Percentiles rank a stretch among this genome's conserved stretches.
phyloP scores from a whole-genome alignment of 2,329 filamentous ascomycete species.

The Talaromyces rugulosus region DNA sequence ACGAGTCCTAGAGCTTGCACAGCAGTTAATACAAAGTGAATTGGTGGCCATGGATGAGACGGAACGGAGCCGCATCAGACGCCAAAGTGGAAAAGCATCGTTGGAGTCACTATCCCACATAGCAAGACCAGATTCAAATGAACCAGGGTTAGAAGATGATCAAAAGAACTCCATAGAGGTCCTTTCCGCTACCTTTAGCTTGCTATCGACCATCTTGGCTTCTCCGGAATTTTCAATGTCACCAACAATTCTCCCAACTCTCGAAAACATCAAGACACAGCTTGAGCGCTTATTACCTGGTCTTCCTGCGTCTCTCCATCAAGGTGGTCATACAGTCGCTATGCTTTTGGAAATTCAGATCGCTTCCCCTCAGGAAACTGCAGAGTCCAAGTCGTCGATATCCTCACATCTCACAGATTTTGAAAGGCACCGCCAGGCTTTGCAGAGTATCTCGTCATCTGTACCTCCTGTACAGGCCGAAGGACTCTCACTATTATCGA shows the following conservation, averaged over 20 bases:
- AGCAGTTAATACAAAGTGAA: slow-evolving; percentile 39
- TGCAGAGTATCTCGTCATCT: slow-evolving; percentile 37
- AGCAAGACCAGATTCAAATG: slow-evolving; percentile 15
- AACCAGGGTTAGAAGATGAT: slow-evolving; percentile 10
- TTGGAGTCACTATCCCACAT: slow-evolving; percentile 36
- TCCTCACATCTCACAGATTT: slow-evolving; percentile 31
- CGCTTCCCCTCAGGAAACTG: slow-evolving; percentile 21
- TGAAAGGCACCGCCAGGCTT: slow-evolving; percentile 37
- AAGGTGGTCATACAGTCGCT: slow-evolving; percentile 36
- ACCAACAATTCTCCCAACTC: slow-evolving; percentile 23
- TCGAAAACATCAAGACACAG: slow-evolving; percentile 30
- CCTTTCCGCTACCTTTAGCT: slow-evolving; percentile 37
- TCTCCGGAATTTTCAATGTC: slow-evolving; percentile 37
- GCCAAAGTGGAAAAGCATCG: slow-evolving; percentile 22
- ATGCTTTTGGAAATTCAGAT: slow-evolving; percentile 42
- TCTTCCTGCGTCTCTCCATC: slow-evolving; percentile 29
- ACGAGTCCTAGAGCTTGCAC: slow-evolving; percentile 37
- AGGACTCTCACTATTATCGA: slow-evolving; percentile 37
- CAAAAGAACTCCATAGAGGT: slow-evolving; percentile 31
- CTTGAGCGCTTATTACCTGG: slow-evolving; percentile 32
- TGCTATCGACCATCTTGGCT: slow-evolving; percentile 39
- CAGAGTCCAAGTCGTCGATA: slow-evolving; percentile 16
- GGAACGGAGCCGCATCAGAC: slow-evolving; percentile 3
- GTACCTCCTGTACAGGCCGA: slow-evolving; percentile 41
- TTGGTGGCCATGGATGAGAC: slow-evolving; percentile 15